Evolutionary conservation across 495 filamentous ascomycete genomes (phyloP), one percentile per base, ranked within the genome.

Genomic region (Sordaria brevicollis): DNA sequence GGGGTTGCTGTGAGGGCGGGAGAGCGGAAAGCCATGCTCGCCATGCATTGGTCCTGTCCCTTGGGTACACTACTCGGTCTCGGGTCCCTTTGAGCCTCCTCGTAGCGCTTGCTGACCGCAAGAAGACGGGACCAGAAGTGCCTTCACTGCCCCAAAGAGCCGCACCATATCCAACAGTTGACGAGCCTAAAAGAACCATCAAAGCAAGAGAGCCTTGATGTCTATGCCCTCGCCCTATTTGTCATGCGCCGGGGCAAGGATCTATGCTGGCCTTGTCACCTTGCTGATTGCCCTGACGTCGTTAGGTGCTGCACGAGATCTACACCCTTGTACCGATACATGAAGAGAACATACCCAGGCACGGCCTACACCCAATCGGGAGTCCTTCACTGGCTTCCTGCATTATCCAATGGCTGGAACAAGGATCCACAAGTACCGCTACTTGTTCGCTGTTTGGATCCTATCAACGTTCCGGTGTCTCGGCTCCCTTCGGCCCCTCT

Each of bases 401-500:
- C 11, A 49, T 19, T 17, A 17, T 38, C 0, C 13, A 15, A 15
- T 38, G 36, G 36, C 36, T 21, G 19, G 10, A 54, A 19, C 10
- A 54, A 17, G 5, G 49, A 6, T 62, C 5, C 8, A 33, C 25
- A 62, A 33, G 49, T 31, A 57, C 49, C 25, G 49, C 49, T 29
- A 57, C 49, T 25, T 54, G 43, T 54, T 54, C 43, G 43, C 43
- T 54, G 19, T 54, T 54, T 11, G 21, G 19, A 19, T 19, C n/a
- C 39, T 8, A 19, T 8, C 17, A 43, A 19, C 39, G 39, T 43
- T 21, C 41, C 41, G 25, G 9, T 25, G 49, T 57, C 21, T 36
- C 70, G 69, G 69, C 71, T 72, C 67, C 35, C 69, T 65, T 68
- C 36, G 31, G 68, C 43, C 31, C 69, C 72, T 54, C 25, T 2